phyloP scores from a whole-genome alignment of 2,329 filamentous ascomycete species.

The Pseudocercospora crystallina region DNA sequence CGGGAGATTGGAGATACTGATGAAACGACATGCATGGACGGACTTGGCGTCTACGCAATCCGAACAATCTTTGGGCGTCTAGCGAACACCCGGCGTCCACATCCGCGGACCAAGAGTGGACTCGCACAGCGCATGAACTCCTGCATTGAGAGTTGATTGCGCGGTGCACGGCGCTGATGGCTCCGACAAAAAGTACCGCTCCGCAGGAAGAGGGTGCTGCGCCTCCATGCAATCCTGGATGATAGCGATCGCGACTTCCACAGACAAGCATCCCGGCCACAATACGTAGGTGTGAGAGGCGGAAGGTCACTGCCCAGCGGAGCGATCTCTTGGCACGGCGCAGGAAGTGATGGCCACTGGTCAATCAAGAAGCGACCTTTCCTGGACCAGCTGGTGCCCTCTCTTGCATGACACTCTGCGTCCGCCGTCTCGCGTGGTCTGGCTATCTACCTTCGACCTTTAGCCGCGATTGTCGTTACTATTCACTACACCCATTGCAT shows the following conservation, averaged over 20 bases:
- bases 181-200: background rate
- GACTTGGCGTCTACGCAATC: constrained; percentile 5
- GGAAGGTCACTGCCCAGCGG: constrained; percentile 1
- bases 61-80: background rate
- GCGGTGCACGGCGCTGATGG: too few species aligned
- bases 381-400: background rate
- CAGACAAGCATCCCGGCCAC: background rate
- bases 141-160: background rate
- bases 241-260: background rate
- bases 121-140: background rate
- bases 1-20: background rate
- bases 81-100: background rate
- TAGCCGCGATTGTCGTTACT: background rate
- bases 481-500: background rate
- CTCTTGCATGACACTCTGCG: background rate
- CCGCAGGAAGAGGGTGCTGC: background rate
- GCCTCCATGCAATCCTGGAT: background rate
- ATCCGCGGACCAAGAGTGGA: too few species aligned
- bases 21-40: background rate
- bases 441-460: background rate
- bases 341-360: background rate
- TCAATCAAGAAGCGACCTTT: background rate
- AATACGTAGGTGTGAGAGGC: background rate
- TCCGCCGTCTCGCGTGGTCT: background rate
- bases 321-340: constrained; percentile 7